Base-by-base conservation (phyloP, 305 asterid genomes). In the Fraxinus sp. region DNA sequence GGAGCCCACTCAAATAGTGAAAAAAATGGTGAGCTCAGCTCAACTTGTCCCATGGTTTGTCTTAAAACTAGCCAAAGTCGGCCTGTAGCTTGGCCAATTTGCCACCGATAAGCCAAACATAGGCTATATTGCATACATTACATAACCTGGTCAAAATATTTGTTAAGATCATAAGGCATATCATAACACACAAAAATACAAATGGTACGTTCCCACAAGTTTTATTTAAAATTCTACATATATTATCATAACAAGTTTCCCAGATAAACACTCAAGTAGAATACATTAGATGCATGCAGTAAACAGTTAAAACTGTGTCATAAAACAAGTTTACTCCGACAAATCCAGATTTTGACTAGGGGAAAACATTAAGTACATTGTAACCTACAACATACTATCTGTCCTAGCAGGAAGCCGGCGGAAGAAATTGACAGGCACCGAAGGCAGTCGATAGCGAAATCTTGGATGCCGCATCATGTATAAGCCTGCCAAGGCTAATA, bases 401-500 rank as follows among this genome's bases (percentile, higher is more conserved):
- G 93, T 87, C 88, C 91, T 88, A 2, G 94, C 93, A 1, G 94
- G 89, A 77, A 91, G 93, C 13, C 94, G 86, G 3, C 94, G 89
- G 89, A 91, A 91, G 87, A 91, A 91, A 87, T 89, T 91, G 32
- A 85, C 76, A 0, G 93, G 92, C 76, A 87, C 90, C 0, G 93
- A 81, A 0, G 94, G 94, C 82, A 90, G 10, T 1, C 89, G 87
- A 13, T 90, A 80, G 8, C 94, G 86, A 32, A 90, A 91, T 55
- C 94, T 89, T 0, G 94, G 94, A 64, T 91, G 94, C 90, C 94
- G 85, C 94, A 91, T 88, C 85, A 71, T 55, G 78, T 88, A 91
- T 7, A 90, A 55, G 7, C 94, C 94, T 0, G 86, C 91, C 78
- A 91, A 39, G 5, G 87, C 90, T 20, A 86, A 91, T 37, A 91